Evolutionary conservation across 768 basidiomycete species (phyloP), one percentile per base, ranked within the genome.

Genomic region (Kwoniella bestiolae): DNA sequence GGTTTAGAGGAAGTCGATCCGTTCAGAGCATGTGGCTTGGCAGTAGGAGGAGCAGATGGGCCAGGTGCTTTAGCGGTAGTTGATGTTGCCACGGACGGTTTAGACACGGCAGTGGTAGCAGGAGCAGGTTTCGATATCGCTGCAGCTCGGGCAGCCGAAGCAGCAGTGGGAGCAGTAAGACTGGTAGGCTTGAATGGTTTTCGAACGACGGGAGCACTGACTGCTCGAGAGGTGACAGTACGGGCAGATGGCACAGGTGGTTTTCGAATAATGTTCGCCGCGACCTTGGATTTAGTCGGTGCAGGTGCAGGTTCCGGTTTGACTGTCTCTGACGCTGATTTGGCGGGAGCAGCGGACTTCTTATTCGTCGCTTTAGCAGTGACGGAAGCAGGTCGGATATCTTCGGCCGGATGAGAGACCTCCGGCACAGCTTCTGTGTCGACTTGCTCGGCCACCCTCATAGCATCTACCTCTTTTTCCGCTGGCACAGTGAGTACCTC

Each of bases 151-250:
- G 61, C 50, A 3, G 56, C 46, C 35, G 60, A 57, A 3, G 67
- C 56, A 53, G 56, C 61, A 4, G 60, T 57, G 16, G 67, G 41
- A 32, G 61, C 49, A 16, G 59, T 47, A 31, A 61, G 56, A 38
- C 59, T 61, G n/a, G 67, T 72, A n/a, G 70, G 70, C 57, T 66
- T 68, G 64, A 72, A 72, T n/a, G 70, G 63, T 50, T 56, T 61
- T 31, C 70, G 50, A 31, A 38, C 46, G 31, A 65, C 56, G 18
- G 67, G 58, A 12, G 57, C 59, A 28, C 61, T 60, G 44, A 50
- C 66, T 21, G 59, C 34, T 29, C 47, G 59, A 29, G 61, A 31
- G 2, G 47, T 21, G 25, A 55, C 61, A 21, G 61, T 25, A 16
- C 59, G 35, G 34, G 67, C 69, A 2, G 62, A 7, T 23, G 66